Evolutionary conservation across 441 rosid species (phyloP), one percentile per base, ranked within the genome.

Genomic region (Melastoma candidum): DNA sequence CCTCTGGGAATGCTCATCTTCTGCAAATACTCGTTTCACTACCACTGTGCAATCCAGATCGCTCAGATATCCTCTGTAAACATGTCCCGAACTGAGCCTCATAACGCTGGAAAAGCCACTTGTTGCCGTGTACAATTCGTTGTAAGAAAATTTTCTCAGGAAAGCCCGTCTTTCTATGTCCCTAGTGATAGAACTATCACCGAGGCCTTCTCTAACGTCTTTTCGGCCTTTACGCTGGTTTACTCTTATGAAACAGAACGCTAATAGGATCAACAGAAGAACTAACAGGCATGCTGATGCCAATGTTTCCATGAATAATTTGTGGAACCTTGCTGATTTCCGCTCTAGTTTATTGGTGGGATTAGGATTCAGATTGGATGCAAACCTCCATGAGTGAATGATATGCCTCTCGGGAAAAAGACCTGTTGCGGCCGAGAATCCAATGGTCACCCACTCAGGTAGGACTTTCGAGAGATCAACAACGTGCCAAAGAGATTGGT

Each of bases 21-120:
- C 48, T 8, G 63, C 55, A 26, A 58, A 49, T 44, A 58, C 50
- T 47, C 58, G 53, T 43, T 61, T 61, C 53, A 61, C 65, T 12
- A 54, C 59, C 2, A 61, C 25, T 10, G 43, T 39, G 11, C 1
- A 9, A 44, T 53, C 52, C 48, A 36, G 47, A 26, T 36, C 41
- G 26, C 36, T 46, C 11, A 61, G n/a, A 11, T 3, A 46, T 8
- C 65, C 65, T 47, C 54, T 61, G 25, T 54, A 61, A 8, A 61
- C 65, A 6, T 53, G 46, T 22, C 65, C 59, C 1, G 53, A 61
- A 0, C 59, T 54, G n/a, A 61, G 48, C 46, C 52, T 61, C n/a
- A 44, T 32, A 1, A 47, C 54, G 1, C 4, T 17, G 3, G 65
- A 12, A 44, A 61, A 61, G 47, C 58, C 36, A 17, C 54, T 61